Percentiles rank a stretch among this genome's conserved stretches.
Evolutionary conservation across 139 green algal species (phyloP).

Genomic region (Coccomyxa sp.): DNA sequence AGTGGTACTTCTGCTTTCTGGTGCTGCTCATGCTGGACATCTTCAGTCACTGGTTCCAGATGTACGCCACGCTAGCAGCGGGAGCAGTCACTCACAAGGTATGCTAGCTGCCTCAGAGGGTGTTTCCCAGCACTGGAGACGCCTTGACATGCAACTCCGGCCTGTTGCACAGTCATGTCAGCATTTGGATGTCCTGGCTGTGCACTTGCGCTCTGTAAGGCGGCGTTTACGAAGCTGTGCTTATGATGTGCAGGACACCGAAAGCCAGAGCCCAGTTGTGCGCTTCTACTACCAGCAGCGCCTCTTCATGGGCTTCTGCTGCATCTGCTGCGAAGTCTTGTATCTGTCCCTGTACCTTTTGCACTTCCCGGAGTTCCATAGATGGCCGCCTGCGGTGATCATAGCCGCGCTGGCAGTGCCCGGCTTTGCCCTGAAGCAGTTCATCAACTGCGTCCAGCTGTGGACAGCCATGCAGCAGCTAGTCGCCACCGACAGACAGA

Average conservation of each 20-base stretch:
- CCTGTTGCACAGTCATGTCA: not conserved
- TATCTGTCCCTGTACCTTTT: conserved; percentile 54
- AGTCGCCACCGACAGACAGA: not conserved
- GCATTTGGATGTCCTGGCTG: not conserved
- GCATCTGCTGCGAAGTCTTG: conserved; percentile 77
- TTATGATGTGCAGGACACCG: conserved; percentile 79
- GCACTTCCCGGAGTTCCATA: conserved; percentile 2
- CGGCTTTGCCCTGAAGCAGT: conserved; percentile 64
- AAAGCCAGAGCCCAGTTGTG: conserved; percentile 66
- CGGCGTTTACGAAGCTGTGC: no score
- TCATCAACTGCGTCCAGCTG: conserved; percentile 77
- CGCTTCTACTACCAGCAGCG: conserved; percentile 85
- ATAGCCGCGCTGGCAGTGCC: conserved; percentile 44
- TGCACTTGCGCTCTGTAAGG: no score
- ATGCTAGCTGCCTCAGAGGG: not conserved
- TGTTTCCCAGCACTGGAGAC: not conserved
- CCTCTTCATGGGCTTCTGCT: conserved; percentile 97
- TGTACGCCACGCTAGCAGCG: conserved; percentile 69
- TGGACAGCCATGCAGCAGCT: conserved; percentile 27
- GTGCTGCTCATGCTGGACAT: conserved; percentile 88
- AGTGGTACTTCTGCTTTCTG: conserved; percentile 48
- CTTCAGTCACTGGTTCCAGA: conserved; percentile 90
- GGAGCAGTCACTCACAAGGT: conserved; percentile 79
- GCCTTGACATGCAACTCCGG: not conserved
- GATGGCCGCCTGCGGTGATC: conserved; percentile 15